Evolutionary conservation across 371 early-diverging fungal genomes (phyloP).

Genomic region (Chytridiales sp.): DNA sequence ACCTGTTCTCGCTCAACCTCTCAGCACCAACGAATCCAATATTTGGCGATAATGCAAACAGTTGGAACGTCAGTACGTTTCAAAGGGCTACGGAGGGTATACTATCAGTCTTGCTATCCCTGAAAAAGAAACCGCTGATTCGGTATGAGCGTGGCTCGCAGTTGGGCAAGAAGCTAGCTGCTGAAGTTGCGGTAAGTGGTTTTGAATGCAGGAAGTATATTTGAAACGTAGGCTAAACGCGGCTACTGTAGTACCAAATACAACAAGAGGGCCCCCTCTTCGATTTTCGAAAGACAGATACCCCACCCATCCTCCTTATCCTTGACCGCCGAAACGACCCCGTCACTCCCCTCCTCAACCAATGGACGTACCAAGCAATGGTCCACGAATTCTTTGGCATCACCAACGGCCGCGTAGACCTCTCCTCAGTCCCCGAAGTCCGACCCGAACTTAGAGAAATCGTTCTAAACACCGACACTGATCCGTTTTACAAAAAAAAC

Average conservation of each 20-base stretch:
- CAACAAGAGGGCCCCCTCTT: slow-evolving; percentile 79
- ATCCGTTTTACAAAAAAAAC: slow-evolving; percentile 84
- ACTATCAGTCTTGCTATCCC: slow-evolving; percentile 69
- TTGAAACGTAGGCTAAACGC: slow-evolving; percentile 12
- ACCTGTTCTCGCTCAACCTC: slow-evolving; percentile 80
- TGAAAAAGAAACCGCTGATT: slow-evolving; percentile 89
- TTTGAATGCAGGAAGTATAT: slow-evolving; percentile 29
- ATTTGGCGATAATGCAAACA: slow-evolving; percentile 63
- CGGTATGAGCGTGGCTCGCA: slow-evolving; percentile 78
- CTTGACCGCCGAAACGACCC: slow-evolving; percentile 96
- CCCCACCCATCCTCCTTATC: slow-evolving; percentile 84
- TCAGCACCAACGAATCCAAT: slow-evolving; percentile 57
- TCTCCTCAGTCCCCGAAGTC: slow-evolving; percentile 78
- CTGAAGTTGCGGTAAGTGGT: slow-evolving; percentile 72
- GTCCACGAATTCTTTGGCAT: slow-evolving; percentile 96
- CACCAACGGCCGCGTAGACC: slow-evolving; percentile 89
- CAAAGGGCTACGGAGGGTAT: slow-evolving; percentile 77
- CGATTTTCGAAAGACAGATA: slow-evolving; percentile 76
- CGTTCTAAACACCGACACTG: slow-evolving; percentile 82
- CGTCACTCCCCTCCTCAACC: slow-evolving; percentile 92
- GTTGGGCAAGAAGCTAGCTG: slow-evolving; percentile 78
- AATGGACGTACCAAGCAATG: slow-evolving; percentile 99
- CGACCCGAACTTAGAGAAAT: slow-evolving; percentile 84
- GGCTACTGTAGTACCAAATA: slow-evolving; percentile 62
- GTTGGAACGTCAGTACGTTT: slow-evolving; percentile 78